Percentiles rank a stretch among this genome's conserved stretches.
Evolutionary conservation across 2,329 filamentous ascomycete genomes (phyloP).

Genomic region (Teratosphaeriaceae sp.): DNA sequence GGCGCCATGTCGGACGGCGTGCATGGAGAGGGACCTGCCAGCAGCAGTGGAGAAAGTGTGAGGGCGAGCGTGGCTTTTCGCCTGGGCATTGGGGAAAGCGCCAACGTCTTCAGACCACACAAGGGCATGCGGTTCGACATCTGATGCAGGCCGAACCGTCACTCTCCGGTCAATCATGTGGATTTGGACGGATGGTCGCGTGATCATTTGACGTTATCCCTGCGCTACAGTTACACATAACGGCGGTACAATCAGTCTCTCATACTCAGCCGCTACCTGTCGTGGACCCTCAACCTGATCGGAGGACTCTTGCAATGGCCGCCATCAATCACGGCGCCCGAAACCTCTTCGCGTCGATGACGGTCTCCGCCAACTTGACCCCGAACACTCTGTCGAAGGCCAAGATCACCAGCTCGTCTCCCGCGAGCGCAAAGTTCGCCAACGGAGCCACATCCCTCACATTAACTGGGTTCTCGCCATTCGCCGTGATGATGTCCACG

Average conservation of each 20-base stretch:
- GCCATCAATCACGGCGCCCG: too few species aligned
- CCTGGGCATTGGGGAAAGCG: not conserved
- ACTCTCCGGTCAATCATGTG: too few species aligned
- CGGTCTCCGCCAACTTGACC: not conserved
- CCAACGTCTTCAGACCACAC: not conserved
- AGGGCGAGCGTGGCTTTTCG: not conserved
- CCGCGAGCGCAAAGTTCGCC: not conserved
- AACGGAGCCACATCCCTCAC: not conserved
- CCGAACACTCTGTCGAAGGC: not conserved
- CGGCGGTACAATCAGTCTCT: too few species aligned
- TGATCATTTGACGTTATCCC: too few species aligned
- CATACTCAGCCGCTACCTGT: too few species aligned
- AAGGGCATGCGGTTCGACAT: not conserved
- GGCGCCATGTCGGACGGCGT: conserved; percentile 1
- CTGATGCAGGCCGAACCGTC: too few species aligned
- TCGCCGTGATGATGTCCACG: not conserved
- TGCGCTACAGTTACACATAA: too few species aligned
- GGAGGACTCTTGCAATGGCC: too few species aligned
- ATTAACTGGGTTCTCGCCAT: not conserved
- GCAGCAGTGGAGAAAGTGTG: not conserved
- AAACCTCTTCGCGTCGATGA: too few species aligned
- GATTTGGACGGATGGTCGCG: too few species aligned
- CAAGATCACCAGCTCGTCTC: not conserved
- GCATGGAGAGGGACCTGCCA: not conserved
- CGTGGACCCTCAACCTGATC: too few species aligned